A percentile compares a stretch with the other conserved stretches of the same genome.
These are phyloP conservation scores for Solanum hybrid DNA, from an alignment of 305 asterid genomes.

Conservation along the genomic window DNA sequence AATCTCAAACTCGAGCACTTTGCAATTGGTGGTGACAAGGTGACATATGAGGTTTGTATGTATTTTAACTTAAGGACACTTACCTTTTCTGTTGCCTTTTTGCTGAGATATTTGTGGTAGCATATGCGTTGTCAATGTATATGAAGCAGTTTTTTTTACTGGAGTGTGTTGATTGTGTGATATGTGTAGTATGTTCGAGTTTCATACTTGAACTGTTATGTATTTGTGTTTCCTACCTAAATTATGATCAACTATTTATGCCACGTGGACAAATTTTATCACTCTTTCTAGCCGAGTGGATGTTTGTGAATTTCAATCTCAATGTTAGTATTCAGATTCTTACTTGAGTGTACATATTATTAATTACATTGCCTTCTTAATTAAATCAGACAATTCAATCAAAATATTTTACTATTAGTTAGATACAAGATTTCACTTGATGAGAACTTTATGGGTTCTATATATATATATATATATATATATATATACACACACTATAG, in stretches of 20 bases:
- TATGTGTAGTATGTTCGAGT: not conserved
- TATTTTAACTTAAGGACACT: not conserved
- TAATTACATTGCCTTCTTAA: too few relatives aligned
- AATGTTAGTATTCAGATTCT: too few relatives aligned
- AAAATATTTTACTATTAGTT: too few relatives aligned
- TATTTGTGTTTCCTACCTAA: not conserved
- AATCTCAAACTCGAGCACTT: not conserved
- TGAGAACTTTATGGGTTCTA: too few relatives aligned
- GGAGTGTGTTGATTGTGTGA: not conserved
- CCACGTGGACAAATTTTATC: not conserved
- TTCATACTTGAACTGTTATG: too few relatives aligned
- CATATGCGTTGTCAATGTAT: not conserved
- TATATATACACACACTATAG: too few relatives aligned
- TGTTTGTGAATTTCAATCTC: not conserved
- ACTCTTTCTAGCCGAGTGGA: not conserved
- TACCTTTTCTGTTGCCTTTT: not conserved
- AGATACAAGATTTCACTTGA: too few relatives aligned
- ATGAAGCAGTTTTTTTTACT: not conserved
- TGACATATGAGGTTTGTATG: not conserved
- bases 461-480: too few relatives aligned
- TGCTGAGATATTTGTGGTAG: not conserved
- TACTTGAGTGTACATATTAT: too few relatives aligned
- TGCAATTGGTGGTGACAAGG: not conserved
- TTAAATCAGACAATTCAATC: too few relatives aligned
- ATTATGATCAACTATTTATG: not conserved